These are phyloP conservation scores for Xanthoceras sorbifolium DNA, from an alignment of 345 rosid species.

Conservation along the genomic window DNA sequence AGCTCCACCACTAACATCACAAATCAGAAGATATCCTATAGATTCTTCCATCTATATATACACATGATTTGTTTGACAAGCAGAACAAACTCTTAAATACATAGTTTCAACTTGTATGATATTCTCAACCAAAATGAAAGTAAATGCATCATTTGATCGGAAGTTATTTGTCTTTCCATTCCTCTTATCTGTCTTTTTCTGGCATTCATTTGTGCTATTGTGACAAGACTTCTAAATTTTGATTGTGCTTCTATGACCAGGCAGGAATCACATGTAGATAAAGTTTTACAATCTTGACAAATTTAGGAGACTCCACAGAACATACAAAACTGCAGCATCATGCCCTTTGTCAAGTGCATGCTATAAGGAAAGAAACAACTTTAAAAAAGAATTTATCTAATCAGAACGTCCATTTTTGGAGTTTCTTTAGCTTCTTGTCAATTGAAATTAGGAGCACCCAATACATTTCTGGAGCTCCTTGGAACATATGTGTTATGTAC, in stretches of 20 bases:
- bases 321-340: too few species aligned
- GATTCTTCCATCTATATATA: slow-evolving; percentile 14
- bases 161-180: not conserved
- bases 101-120: slow-evolving; percentile 5
- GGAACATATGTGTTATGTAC: not conserved
- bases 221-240: not conserved
- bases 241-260: not conserved
- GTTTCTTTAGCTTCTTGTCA: too few species aligned
- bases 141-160: not conserved
- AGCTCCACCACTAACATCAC: slow-evolving; percentile 7
- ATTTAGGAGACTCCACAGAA: too few species aligned
- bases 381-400: too few species aligned
- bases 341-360: too few species aligned
- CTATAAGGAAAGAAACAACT: too few species aligned
- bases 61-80: not conserved
- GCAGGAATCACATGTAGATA: not conserved
- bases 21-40: not conserved
- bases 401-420: too few species aligned
- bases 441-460: not conserved
- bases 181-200: not conserved
- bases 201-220: not conserved
- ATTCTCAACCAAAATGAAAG: not conserved
- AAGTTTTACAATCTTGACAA: too few species aligned
- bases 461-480: not conserved
- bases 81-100: too few species aligned